Evolutionary conservation across 2,329 filamentous ascomycete genomes (phyloP), one percentile per base, ranked within the genome.

Genomic region (Ceratocystis variospora): DNA sequence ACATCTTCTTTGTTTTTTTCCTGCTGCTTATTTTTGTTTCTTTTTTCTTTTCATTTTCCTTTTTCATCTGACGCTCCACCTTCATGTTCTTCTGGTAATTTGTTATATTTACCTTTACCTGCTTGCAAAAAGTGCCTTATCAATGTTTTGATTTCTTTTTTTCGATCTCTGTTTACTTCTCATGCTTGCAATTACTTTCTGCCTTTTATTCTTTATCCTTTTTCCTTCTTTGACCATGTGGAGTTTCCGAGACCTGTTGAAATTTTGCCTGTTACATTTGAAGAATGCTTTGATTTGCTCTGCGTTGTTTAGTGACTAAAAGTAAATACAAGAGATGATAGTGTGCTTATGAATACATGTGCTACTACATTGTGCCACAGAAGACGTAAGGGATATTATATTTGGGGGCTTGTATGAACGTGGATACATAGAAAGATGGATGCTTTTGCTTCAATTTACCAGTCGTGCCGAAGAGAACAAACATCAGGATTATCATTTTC

Each of bases 181-280:
- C 62, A 37, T 57, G 25, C 61, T 22, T 61, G 33, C 50, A 41
- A 41, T 57, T 63, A 12, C 59, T 41, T 45, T 62, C 28, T 64
- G 63, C 50, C 53, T 19, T 53, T 25, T 50, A 63, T 63, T 22
- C 45, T 66, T 17, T 63, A 25, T 59, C 57, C 33, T 50, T 53
- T 57, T 57, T 46, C 50, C 53, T 28, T 53, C 61, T 55, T 62
- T 62, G 64, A 46, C 59, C 61, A 48, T 55, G 61, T 3, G 61
- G 61, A 66, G 61, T 55, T 66, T 66, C 37, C 55, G 44, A 46
- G 57, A 64, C 2, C 33, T 46, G 55, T 62, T 53, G 48, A 53
- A 22, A 53, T 25, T 53, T 53, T 12, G 48, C 48, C 10, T 28
- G 22, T 28, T 28, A 53, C 25, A 53, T 15, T 10, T n/a, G 10